Percentiles rank a stretch among this genome's conserved stretches.
Evolutionary conservation across 371 early-diverging fungal species (phyloP).

Genomic region (Saksenaea vasiformis): DNA sequence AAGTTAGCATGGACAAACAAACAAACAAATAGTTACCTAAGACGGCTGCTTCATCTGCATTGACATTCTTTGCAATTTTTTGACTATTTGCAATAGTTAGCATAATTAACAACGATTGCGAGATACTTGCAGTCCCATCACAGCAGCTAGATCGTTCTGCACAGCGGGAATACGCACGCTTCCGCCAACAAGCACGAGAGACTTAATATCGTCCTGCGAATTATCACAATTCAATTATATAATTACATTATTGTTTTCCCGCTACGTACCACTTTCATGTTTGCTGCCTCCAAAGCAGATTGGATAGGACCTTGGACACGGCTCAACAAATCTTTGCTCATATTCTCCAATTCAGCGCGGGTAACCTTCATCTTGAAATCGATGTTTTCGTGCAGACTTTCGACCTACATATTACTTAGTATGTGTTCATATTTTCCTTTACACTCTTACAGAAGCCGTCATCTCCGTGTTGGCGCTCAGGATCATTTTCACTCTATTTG

Average conservation of each 20-base stretch:
- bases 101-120: not conserved
- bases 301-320: slow-evolving; percentile 79
- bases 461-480: slow-evolving; percentile 92
- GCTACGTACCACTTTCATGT: slow-evolving; percentile 64
- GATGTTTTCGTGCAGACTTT: slow-evolving; percentile 82
- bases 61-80: slow-evolving; percentile 91
- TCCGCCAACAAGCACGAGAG: slow-evolving; percentile 95
- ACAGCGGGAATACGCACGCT: slow-evolving; percentile 88
- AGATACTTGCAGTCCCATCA: slow-evolving; percentile 74
- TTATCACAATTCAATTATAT: not conserved
- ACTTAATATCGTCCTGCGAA: slow-evolving; percentile 65
- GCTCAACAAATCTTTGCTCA: slow-evolving; percentile 65
- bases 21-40: slow-evolving; percentile 51
- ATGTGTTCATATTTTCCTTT: not conserved
- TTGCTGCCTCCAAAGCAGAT: slow-evolving; percentile 64
- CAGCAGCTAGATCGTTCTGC: slow-evolving; percentile 66
- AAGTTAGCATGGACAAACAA: not conserved
- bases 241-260: not conserved
- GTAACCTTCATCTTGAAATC: slow-evolving; percentile 84
- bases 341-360: slow-evolving; percentile 74
- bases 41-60: slow-evolving; percentile 97
- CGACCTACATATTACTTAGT: slow-evolving; percentile 56
- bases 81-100: slow-evolving; percentile 37
- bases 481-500: slow-evolving; percentile 93
- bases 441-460: slow-evolving; percentile 67